Evolutionary conservation across 108 stramenopile genomes (phyloP).

Genomic region (Conticribra weissflogii): DNA sequence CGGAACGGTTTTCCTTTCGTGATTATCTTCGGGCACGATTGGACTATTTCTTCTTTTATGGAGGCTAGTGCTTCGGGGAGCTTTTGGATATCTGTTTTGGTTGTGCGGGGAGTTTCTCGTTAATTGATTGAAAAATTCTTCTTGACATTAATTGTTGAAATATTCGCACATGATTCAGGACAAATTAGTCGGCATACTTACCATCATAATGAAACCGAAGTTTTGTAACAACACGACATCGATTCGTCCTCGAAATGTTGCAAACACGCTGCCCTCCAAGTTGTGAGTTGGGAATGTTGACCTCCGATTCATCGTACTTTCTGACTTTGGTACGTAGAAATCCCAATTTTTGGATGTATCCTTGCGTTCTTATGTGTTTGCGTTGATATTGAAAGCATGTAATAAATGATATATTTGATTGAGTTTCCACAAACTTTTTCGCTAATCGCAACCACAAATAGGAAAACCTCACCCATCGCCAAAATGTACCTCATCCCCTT

Average conservation of each 20-base stretch:
- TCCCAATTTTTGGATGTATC: constrained; percentile 46
- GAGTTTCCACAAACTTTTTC: too few species aligned
- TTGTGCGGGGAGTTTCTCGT: too few species aligned
- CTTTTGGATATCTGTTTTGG: constrained; percentile 10
- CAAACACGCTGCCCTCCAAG: constrained; percentile 7
- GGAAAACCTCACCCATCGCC: constrained; percentile 38
- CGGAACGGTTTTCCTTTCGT: constrained; percentile 40
- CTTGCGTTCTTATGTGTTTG: constrained; percentile 11
- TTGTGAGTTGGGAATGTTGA: constrained; percentile 24
- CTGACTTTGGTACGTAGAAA: constrained; percentile 29
- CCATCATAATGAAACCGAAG: constrained; percentile 18
- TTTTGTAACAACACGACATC: constrained; percentile 7
- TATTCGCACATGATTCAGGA: not conserved
- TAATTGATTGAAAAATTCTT: not conserved
- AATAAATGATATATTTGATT: not conserved
- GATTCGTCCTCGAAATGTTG: constrained; percentile 8
- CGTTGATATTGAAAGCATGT: not conserved
- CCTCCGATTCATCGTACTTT: constrained; percentile 10
- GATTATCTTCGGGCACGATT: constrained; percentile 27
- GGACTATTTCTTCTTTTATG: constrained; percentile 23
- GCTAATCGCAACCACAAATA: too few species aligned
- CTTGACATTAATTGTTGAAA: not conserved
- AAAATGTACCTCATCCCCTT: constrained; percentile 31
- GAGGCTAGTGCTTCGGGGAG: constrained; percentile 8
- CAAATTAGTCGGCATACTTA: not conserved